A percentile compares a stretch with the other conserved stretches of the same genome.
phyloP scores from a whole-genome alignment of 2,329 filamentous ascomycete species.

The Diaporthe eres region DNA sequence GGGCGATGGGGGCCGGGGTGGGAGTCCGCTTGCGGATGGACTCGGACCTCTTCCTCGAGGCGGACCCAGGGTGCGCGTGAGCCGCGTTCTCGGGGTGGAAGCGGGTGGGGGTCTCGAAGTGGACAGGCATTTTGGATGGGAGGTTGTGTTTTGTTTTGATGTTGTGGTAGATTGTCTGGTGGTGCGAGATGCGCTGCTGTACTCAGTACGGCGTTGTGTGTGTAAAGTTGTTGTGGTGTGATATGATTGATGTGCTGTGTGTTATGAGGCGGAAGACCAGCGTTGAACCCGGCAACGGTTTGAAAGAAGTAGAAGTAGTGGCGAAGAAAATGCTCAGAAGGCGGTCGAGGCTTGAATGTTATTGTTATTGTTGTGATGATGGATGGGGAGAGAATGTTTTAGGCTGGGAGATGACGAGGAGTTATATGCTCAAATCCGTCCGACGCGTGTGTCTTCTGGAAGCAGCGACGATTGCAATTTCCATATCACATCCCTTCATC shows the following conservation, averaged over 20 bases:
- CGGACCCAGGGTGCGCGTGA: conserved; percentile 34
- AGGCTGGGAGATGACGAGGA: not conserved
- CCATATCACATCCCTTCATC: conserved; percentile 29
- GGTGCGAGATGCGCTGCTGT: not conserved
- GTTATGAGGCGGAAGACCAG: conserved; percentile 20
- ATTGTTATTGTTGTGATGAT: conserved; percentile 26
- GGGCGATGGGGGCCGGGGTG: conserved; percentile 35
- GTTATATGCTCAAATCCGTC: conserved; percentile 20
- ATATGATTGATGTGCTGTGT: not conserved
- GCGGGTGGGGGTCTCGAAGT: conserved; percentile 39
- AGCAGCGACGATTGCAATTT: conserved; percentile 12
- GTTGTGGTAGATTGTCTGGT: not conserved
- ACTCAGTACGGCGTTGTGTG: conserved; percentile 6
- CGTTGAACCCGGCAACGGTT: conserved; percentile 33
- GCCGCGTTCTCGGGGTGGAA: conserved; percentile 40
- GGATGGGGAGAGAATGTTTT: not conserved
- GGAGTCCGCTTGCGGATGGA: conserved; percentile 37
- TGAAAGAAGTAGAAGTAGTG: conserved; percentile 5
- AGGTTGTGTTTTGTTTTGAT: not conserved
- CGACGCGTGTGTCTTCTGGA: conserved; percentile 6
- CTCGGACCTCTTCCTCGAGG: conserved; percentile 29
- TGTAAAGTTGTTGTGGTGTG: not conserved
- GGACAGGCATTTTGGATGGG: conserved; percentile 37
- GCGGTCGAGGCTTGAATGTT: conserved; percentile 3
- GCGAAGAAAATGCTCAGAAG: not conserved